phyloP scores from a whole-genome alignment of 176 grass and related monocot species.

The Bolboschoenus planiculmis region DNA sequence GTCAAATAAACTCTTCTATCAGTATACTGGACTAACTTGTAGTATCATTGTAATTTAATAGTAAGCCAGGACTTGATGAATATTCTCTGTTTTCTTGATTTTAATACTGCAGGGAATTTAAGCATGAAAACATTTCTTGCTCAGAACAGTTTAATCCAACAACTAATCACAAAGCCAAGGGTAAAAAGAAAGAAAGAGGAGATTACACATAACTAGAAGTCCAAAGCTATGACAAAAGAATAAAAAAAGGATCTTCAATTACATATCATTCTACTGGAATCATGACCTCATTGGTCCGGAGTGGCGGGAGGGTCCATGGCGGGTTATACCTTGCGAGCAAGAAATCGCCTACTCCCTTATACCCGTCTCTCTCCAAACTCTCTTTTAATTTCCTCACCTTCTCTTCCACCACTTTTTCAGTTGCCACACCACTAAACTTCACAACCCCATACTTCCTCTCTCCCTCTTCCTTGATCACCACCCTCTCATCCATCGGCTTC shows the following conservation, averaged over 20 bases:
- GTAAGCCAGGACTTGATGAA: neutral
- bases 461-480: constrained; percentile 52
- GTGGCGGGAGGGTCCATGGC: constrained; percentile 79
- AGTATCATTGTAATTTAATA: neutral
- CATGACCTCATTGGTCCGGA: constrained; percentile 94
- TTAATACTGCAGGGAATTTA: neutral
- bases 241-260: neutral
- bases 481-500: constrained; percentile 61
- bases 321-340: constrained; percentile 83
- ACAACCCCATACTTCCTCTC: constrained; percentile 65
- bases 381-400: constrained; percentile 56
- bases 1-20: neutral
- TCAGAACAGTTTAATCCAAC: neutral
- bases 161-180: neutral
- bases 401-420: constrained; percentile 53
- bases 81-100: neutral
- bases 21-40: neutral
- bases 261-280: constrained; percentile 52
- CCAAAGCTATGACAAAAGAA: neutral
- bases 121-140: neutral
- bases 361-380: constrained; percentile 63
- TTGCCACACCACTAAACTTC: constrained; percentile 62
- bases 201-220: neutral
- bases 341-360: constrained; percentile 40
- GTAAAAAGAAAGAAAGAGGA: neutral